Evolutionary conservation across 768 basidiomycete species (phyloP), one percentile per base, ranked within the genome.

Genomic region (Austroboletus eburneus): DNA sequence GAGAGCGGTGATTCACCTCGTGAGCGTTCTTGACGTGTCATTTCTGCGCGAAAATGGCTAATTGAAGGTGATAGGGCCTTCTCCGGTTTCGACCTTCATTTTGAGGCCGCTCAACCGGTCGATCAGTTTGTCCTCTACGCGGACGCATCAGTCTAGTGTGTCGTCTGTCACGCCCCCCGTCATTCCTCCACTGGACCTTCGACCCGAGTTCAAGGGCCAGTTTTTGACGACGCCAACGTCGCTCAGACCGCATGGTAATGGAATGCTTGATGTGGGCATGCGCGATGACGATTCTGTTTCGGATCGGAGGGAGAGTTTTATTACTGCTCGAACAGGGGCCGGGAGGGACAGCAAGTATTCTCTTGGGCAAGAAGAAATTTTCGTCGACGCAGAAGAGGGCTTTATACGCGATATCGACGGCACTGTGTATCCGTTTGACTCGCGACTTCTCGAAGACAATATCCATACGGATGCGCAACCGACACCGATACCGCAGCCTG

Each of bases 31-130:
- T 37, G 20, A 9, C 3, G 33, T 32, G 27, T 20, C n/a, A 20
- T 42, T 45, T 33, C n/a, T 32, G 12, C 12, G 2, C 17, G 18
- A 17, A 38, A 29, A 27, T 10, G 3, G 22, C 41, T 63, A 9
- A 60, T 38, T 33, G 7, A 25, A 14, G 9, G 41, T 22, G 16
- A 32, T 35, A 76, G 78, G 75, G 32, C 77, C 77, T 14, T 79
- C 78, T 13, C 73, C 74, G 12, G 65, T 77, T 52, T 72, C 74
- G 8, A 68, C 80, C 0, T 87, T 87, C 58, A 69, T 87, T 37
- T 72, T 76, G 6, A 77, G 85, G 3, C 80, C 78, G 12, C 64
- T 86, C 46, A 87, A 85, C 57, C 72, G 85, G 27, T 81, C 85
- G 5, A 69, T 76, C 35, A 84, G 82, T 21, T 73, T 83, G 48